Evolutionary conservation across 2,329 filamentous ascomycete genomes (phyloP).

Genomic region (Chaetomium sp.): DNA sequence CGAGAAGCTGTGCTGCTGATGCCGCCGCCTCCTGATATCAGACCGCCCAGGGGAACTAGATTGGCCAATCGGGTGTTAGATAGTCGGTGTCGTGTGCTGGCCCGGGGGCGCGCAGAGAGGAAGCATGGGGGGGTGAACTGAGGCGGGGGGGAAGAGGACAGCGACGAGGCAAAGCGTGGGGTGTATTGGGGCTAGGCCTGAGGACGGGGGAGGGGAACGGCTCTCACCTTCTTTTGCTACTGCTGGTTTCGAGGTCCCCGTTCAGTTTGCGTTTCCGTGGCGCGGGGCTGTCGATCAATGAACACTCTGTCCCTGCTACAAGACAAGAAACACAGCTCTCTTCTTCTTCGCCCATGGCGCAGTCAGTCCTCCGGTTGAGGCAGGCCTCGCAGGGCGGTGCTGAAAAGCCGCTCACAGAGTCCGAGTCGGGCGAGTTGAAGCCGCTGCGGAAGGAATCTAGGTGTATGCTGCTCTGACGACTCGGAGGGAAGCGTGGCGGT

Average conservation of each 20-base stretch:
- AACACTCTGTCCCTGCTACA: constrained; percentile 71
- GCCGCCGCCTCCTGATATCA: constrained; percentile 47
- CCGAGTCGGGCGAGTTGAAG: constrained; percentile 47
- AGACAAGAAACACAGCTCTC: constrained; percentile 69
- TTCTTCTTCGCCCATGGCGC: constrained; percentile 68
- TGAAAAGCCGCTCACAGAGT: constrained; percentile 34
- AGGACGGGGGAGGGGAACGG: background rate
- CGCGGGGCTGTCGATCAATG: constrained; percentile 68
- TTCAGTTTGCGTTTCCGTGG: constrained; percentile 75
- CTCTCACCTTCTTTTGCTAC: constrained; percentile 64
- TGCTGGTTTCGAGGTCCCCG: constrained; percentile 54
- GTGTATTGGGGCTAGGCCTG: background rate
- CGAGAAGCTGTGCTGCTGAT: constrained; percentile 52
- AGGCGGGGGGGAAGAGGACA: background rate
- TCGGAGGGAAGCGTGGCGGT: constrained; percentile 41
- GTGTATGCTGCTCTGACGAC: constrained; percentile 42
- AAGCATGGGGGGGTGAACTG: constrained; percentile 1
- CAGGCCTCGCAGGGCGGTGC: constrained; percentile 64
- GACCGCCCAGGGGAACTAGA: constrained; percentile 51
- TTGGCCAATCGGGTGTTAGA: constrained; percentile 45
- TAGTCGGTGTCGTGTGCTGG: constrained; percentile 20
- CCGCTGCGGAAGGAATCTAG: constrained; percentile 46
- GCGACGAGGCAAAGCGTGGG: constrained; percentile 6
- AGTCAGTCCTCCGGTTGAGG: constrained; percentile 65
- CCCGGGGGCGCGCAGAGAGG: constrained; percentile 13